These are phyloP conservation scores for Scenedesmus sp. DNA, from an alignment of 163 green algal genomes.

Conservation along the genomic window DNA sequence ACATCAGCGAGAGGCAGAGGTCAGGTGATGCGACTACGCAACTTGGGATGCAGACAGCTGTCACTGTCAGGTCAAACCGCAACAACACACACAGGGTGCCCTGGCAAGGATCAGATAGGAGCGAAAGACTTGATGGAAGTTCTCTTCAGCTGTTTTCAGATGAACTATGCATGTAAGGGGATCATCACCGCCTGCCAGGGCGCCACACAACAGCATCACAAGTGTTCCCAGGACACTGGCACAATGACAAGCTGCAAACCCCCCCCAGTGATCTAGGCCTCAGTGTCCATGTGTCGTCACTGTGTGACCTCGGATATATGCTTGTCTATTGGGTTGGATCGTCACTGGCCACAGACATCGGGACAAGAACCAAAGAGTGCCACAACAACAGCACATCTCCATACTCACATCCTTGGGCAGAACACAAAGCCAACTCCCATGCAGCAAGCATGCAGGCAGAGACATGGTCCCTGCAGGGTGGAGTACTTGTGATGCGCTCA, in stretches of 20 bases:
- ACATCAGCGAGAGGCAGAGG: not conserved
- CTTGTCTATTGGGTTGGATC: constrained; percentile 51
- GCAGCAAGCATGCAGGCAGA: too few species aligned
- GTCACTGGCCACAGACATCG: not conserved
- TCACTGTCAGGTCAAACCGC: too few species aligned
- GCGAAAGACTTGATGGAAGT: constrained; percentile 62
- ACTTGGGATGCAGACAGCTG: too few species aligned
- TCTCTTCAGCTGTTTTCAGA: constrained; percentile 59
- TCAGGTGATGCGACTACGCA: not conserved
- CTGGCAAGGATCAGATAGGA: constrained; percentile 59
- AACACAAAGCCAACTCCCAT: too few species aligned
- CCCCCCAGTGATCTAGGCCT: constrained; percentile 2
- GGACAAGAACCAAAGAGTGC: too few species aligned
- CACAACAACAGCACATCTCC: not conserved
- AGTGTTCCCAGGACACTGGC: constrained; percentile 11
- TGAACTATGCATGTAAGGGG: constrained; percentile 67
- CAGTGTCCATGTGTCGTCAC: constrained; percentile 54
- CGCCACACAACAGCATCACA: not conserved
- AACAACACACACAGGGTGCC: not conserved
- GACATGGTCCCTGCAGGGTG: too few species aligned
- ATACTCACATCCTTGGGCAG: too few species aligned
- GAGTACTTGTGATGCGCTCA: not conserved
- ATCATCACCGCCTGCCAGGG: constrained; percentile 30
- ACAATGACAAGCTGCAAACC: not conserved
- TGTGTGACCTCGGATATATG: constrained; percentile 58